phyloP scores from a whole-genome alignment of 176 grass and related monocot species.

The Triticum aestivum region DNA sequence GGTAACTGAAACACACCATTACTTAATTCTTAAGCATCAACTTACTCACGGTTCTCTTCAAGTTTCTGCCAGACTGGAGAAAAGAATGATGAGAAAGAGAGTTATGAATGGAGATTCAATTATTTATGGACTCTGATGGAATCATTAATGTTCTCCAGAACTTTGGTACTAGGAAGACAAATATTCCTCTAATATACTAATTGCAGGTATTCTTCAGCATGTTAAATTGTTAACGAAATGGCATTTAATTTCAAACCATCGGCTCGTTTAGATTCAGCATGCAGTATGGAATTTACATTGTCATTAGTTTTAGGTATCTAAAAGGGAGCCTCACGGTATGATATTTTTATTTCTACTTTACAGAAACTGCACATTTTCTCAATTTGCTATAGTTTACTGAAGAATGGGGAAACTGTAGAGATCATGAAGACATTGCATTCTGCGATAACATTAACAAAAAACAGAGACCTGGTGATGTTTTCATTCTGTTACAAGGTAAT shows the following conservation, averaged over 20 bases:
- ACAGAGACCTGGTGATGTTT: background rate
- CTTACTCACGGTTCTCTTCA: slow-evolving; percentile 88
- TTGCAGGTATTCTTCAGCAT: background rate
- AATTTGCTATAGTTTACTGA: background rate
- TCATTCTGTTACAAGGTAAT: background rate
- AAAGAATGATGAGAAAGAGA: slow-evolving; percentile 11
- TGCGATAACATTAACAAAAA: slow-evolving; percentile 13
- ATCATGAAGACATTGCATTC: background rate
- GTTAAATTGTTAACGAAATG: background rate
- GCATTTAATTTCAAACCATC: background rate
- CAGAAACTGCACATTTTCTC: background rate
- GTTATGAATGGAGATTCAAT: background rate
- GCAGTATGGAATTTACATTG: background rate
- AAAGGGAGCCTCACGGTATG: background rate
- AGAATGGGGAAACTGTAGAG: background rate
- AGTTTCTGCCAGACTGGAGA: slow-evolving; percentile 94
- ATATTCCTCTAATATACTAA: background rate
- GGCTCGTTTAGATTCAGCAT: background rate
- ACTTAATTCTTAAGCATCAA: slow-evolving; percentile 94
- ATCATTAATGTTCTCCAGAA: background rate
- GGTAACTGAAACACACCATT: slow-evolving; percentile 41
- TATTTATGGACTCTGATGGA: too few relatives aligned
- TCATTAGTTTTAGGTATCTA: background rate
- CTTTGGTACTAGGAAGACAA: background rate
- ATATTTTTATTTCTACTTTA: background rate